A percentile compares a stretch with the other conserved stretches of the same genome.
These are phyloP conservation scores for Candida succiphila DNA, from an alignment of 805 yeast genomes.

Conservation along the genomic window DNA sequence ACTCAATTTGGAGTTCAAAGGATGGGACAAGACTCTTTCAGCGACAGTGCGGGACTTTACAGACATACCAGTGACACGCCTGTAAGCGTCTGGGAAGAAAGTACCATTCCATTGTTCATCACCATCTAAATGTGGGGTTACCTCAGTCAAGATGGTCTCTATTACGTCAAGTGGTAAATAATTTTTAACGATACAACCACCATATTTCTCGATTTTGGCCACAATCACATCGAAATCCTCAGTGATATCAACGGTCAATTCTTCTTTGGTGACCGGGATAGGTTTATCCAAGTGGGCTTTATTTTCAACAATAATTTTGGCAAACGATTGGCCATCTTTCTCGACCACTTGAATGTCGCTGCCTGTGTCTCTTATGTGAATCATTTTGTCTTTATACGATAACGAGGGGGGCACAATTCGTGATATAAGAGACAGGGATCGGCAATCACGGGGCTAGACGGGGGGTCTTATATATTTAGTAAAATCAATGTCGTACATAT, in stretches of 20 bases:
- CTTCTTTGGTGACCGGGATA: background rate
- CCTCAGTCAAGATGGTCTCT: constrained; percentile 9
- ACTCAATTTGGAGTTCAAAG: constrained; percentile 6
- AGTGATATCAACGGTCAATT: background rate
- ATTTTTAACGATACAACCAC: constrained; percentile 12
- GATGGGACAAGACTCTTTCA: constrained; percentile 7
- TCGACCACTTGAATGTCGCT: background rate
- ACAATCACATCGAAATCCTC: constrained; percentile 6
- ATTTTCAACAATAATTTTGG: constrained; percentile 1
- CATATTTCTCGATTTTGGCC: constrained; percentile 10
- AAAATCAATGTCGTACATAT: no score
- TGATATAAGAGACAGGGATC: no score
- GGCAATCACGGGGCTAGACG: no score
- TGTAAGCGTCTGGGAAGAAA: constrained; percentile 13
- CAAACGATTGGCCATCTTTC: constrained; percentile 1
- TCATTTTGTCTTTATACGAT: background rate
- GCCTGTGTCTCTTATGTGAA: background rate
- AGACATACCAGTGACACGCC: constrained; percentile 11
- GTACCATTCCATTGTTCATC: constrained; percentile 12
- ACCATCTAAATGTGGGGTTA: constrained; percentile 11
- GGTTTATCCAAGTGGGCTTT: background rate
- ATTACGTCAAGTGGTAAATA: constrained; percentile 4
- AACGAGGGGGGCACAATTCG: no score
- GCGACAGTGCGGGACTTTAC: constrained; percentile 9
- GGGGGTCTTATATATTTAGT: no score